phyloP scores from a whole-genome alignment of 768 basidiomycete genomes.

The Naematelia aurantialba region DNA sequence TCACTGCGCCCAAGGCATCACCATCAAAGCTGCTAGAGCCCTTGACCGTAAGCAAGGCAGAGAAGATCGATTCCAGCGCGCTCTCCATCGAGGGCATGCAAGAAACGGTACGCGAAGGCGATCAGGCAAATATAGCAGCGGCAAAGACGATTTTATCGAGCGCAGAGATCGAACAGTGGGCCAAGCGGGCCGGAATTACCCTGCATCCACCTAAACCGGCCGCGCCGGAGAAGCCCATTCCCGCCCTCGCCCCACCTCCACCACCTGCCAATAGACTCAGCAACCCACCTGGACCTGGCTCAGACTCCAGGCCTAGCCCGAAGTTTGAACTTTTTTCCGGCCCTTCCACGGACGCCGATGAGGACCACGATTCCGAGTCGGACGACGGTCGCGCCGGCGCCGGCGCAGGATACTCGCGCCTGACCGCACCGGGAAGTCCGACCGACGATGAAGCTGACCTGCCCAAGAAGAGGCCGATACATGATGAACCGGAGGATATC shows the following conservation, averaged over 20 bases:
- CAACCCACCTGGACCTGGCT: not conserved
- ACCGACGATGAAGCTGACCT: conserved; percentile 20
- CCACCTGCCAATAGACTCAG: not conserved
- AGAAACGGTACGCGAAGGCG: conserved; percentile 15
- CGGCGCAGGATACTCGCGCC: conserved; percentile 25
- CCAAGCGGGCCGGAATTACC: conserved; percentile 25
- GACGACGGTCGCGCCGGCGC: conserved; percentile 18
- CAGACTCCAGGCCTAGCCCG: not conserved
- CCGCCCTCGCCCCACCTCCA: conserved; percentile 17
- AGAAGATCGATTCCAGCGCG: not conserved
- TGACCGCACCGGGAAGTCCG: conserved; percentile 26
- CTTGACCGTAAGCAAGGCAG: not conserved
- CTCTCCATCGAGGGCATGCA: not conserved
- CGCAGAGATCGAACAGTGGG: conserved; percentile 34
- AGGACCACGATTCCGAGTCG: conserved; percentile 24
- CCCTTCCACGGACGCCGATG: conserved; percentile 11
- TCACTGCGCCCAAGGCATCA: not conserved
- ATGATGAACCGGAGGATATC: conserved; percentile 4
- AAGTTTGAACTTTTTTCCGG: not conserved
- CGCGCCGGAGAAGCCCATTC: conserved; percentile 11
- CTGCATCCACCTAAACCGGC: not conserved
- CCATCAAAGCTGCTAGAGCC: not conserved
- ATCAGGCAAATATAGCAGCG: conserved; percentile 26
- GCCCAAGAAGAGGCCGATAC: conserved; percentile 8
- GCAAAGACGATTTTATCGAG: conserved; percentile 20